Percentiles rank a stretch among this genome's conserved stretches.
phyloP scores from a whole-genome alignment of 2,329 filamentous ascomycete genomes.

The Orbilia ellipsospora region DNA sequence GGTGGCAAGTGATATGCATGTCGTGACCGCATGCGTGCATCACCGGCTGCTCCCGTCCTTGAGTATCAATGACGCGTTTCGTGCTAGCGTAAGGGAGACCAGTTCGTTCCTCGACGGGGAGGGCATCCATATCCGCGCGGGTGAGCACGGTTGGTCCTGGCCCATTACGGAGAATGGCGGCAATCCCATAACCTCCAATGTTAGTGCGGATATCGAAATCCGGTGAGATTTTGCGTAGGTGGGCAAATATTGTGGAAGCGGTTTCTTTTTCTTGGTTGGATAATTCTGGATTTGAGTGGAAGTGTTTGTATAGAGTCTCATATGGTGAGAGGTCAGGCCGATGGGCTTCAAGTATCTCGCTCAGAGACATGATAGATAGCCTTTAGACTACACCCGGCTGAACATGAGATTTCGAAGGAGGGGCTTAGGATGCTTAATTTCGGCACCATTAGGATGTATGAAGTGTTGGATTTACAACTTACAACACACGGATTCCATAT shows the following conservation, averaged over 20 bases:
- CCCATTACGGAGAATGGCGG: slow-evolving; percentile 67
- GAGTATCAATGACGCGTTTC: slow-evolving; percentile 61
- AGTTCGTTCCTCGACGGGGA: slow-evolving; percentile 70
- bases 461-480: too few species aligned
- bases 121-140: slow-evolving; percentile 72
- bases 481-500: too few species aligned
- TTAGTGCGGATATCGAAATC: not conserved
- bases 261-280: slow-evolving; percentile 70
- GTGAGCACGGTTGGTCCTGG: slow-evolving; percentile 69
- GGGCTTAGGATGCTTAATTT: too few species aligned
- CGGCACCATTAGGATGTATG: too few species aligned
- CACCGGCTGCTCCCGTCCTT: slow-evolving; percentile 67
- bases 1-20: slow-evolving; percentile 71
- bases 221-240: slow-evolving; percentile 39
- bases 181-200: not conserved
- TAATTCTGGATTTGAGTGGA: slow-evolving; percentile 71
- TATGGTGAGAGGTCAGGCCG: slow-evolving; percentile 60
- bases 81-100: slow-evolving; percentile 69
- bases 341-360: not conserved
- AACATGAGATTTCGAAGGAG: too few species aligned
- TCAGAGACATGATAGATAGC: too few species aligned
- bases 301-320: slow-evolving; percentile 70
- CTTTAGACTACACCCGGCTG: too few species aligned
- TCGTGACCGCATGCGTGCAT: slow-evolving; percentile 79
- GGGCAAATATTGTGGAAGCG: slow-evolving; percentile 64